Conservation (phyloP, 331 rosid genomes). For the Quercus phellos region DNA sequence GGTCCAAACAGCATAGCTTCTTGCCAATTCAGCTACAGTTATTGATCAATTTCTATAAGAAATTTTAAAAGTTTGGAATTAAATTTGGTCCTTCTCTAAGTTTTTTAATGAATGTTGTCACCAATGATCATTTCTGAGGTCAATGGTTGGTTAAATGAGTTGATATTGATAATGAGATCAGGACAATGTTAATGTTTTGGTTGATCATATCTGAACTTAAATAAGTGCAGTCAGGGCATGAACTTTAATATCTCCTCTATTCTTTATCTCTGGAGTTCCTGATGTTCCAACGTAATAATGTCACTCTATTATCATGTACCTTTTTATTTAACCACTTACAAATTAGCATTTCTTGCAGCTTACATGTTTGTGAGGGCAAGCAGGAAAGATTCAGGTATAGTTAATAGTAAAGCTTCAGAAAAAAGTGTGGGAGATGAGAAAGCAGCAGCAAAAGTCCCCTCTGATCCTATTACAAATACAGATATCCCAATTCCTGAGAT, state of each 20-base stretch:
- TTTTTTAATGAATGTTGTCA: no score
- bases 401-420: constrained; percentile 28
- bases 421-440: constrained; percentile 23
- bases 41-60: neutral
- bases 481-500: constrained; percentile 28
- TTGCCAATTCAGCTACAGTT: neutral
- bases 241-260: neutral
- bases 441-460: constrained; percentile 37
- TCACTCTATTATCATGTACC: neutral
- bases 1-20: neutral
- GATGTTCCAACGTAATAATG: neutral
- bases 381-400: constrained; percentile 36
- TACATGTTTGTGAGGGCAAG: constrained; percentile 55
- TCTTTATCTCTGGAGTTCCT: neutral
- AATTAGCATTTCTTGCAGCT: constrained; percentile 45
- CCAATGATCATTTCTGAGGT: neutral
- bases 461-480: constrained; percentile 29
- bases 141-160: neutral
- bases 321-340: neutral
- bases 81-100: no score
- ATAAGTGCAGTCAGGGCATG: neutral
- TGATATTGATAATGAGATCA: neutral
- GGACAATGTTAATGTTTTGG: neutral
- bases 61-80: no score
- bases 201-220: neutral